phyloP scores from a whole-genome alignment of 2,329 filamentous ascomycete species.

The Blastomyces percursus region DNA sequence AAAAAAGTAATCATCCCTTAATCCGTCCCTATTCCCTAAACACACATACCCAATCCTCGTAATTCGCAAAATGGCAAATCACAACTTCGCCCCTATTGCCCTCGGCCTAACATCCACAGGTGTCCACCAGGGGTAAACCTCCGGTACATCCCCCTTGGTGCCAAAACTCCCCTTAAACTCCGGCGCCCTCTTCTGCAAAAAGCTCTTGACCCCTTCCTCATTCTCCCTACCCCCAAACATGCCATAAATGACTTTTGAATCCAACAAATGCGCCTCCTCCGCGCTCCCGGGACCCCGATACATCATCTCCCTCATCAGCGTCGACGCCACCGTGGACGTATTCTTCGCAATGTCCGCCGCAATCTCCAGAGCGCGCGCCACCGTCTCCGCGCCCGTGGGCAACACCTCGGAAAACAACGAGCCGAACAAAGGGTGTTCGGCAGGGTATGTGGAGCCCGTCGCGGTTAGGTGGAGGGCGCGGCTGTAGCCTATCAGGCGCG shows the following conservation, averaged over 20 bases:
- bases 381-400: constrained; percentile 46
- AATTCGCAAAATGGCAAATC: background rate
- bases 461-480: constrained; percentile 55
- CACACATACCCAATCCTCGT: background rate
- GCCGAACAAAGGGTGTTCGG: constrained; percentile 41
- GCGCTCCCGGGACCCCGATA: constrained; percentile 44
- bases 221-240: constrained; percentile 45
- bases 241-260: constrained; percentile 37
- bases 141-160: constrained; percentile 49
- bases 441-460: constrained; percentile 52
- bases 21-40: no score
- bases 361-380: constrained; percentile 54
- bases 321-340: constrained; percentile 52
- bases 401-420: constrained; percentile 58
- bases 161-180: constrained; percentile 42
- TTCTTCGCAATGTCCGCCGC: constrained; percentile 57
- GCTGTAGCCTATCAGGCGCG: constrained; percentile 55
- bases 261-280: constrained; percentile 60
- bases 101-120: constrained; percentile 37
- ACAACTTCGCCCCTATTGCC: constrained; percentile 5
- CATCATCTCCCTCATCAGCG: constrained; percentile 62
- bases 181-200: constrained; percentile 56
- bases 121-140: constrained; percentile 58
- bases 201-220: constrained; percentile 56
- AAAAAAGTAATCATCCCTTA: no score